Base-by-base conservation (phyloP, 805 yeast genomes). In the Torulaspora gathmanii region DNA sequence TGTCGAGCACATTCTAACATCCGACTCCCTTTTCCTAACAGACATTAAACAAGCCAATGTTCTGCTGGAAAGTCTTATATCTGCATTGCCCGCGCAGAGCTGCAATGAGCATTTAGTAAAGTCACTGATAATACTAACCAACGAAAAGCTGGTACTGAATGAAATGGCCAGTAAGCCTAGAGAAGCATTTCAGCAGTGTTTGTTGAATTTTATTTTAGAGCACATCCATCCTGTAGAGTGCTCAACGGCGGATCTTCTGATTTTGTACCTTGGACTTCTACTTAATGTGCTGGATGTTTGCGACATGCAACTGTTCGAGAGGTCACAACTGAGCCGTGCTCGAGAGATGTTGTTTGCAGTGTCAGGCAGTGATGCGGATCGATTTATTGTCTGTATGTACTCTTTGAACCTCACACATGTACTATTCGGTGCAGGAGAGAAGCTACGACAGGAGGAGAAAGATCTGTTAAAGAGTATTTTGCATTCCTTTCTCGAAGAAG, bases 51-150 rank as follows among this genome's bases (percentile, higher is more conserved):
- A 34, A 29, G 34, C 33, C 27, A 27, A 12, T 7, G 16, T 37
- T 5, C 19, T 45, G 17, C 39, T 37, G 30, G 31, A 27, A 11
- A 37, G 31, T 15, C 34, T 33, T 17, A 19, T 39, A 25, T 26
- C 27, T 13, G 25, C 22, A 17, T 42, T 45, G 23, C 47, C 49
- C 28, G 19, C 19, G 31, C 33, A 36, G 15, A 5, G 19, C 12
- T n/a, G 23, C 10, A 33, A 45, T 29, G 49, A 49, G 28, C 22
- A 26, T 25, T 23, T 52, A 4, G 34, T 59, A 11, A 61, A 61
- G 43, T 47, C 52, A 19, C 33, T 58, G 11, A 58, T 61, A n/a
- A 40, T 59, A 23, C 16, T 58, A 10, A 54, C 65, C 17, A 62
- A 57, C 35, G 52, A 52, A 17, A 22, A 19, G 7, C 33, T 20